phyloP scores from a whole-genome alignment of 768 basidiomycete species.

The Termitomyces sp. region DNA sequence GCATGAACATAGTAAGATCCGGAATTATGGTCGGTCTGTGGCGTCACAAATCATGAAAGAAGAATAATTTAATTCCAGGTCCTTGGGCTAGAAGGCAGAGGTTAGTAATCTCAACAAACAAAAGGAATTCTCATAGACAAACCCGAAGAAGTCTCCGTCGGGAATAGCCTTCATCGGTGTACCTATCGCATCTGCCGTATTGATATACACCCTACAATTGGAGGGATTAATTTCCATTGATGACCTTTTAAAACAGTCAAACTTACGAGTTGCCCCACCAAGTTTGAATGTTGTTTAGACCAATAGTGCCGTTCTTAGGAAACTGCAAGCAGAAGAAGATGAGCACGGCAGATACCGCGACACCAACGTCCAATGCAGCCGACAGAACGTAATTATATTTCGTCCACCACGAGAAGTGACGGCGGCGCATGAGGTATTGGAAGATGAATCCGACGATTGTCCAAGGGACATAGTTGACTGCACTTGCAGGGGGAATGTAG shows the following conservation, averaged over 20 bases:
- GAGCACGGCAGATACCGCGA: conserved; percentile 50
- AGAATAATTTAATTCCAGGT: conserved; percentile 9
- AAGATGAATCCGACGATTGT: conserved; percentile 63
- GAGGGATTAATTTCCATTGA: neutral
- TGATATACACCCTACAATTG: conserved; percentile 27
- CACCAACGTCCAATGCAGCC: conserved; percentile 68
- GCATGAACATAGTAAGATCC: too few species aligned
- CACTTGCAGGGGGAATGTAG: conserved; percentile 61
- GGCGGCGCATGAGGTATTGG: conserved; percentile 57
- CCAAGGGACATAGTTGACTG: conserved; percentile 69
- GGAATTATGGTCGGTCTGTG: neutral
- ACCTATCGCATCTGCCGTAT: conserved; percentile 37
- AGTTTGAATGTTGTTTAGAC: conserved; percentile 41
- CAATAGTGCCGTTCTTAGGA: conserved; percentile 59
- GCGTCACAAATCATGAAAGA: neutral
- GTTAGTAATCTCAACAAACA: neutral
- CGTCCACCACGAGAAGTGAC: conserved; percentile 66
- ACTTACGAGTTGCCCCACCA: conserved; percentile 74
- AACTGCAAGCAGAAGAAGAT: conserved; percentile 48
- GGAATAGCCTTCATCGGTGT: conserved; percentile 31
- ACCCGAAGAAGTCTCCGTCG: conserved; percentile 30
- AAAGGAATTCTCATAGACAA: conserved; percentile 4
- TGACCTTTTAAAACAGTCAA: conserved; percentile 3
- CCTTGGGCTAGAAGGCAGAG: conserved; percentile 8
- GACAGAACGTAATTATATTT: conserved; percentile 72